phyloP scores from a whole-genome alignment of 768 basidiomycete species.

The Floccularia luteovirens region DNA sequence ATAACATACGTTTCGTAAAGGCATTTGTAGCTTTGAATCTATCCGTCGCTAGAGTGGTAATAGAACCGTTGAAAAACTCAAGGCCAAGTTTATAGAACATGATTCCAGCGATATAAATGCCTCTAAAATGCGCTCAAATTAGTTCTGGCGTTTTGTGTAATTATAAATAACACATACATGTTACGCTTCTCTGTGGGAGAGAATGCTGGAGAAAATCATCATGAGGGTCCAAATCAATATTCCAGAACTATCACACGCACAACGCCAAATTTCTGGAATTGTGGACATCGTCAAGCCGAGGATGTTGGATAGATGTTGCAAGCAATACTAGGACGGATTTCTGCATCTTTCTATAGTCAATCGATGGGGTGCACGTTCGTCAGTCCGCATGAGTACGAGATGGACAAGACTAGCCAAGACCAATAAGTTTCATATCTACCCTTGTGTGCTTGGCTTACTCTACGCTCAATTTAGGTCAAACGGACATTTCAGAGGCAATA shows the following conservation, averaged over 20 bases:
- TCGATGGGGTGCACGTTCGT: too few species aligned
- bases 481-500: too few species aligned
- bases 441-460: too few species aligned
- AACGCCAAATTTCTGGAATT: conserved; percentile 14
- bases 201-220: conserved; percentile 12
- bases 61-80: conserved; percentile 26
- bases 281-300: not conserved
- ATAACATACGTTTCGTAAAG: conserved; percentile 19
- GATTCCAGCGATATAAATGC: conserved; percentile 20
- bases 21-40: conserved; percentile 16
- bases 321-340: too few species aligned
- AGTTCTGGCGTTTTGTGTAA: too few species aligned
- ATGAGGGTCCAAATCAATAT: too few species aligned
- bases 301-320: too few species aligned
- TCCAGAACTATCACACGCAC: conserved; percentile 8
- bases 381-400: too few species aligned
- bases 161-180: conserved; percentile 15
- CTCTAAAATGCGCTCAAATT: conserved; percentile 2
- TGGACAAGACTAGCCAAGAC: too few species aligned
- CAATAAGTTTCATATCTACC: too few species aligned
- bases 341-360: too few species aligned
- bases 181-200: conserved; percentile 18
- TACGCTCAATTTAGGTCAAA: too few species aligned
- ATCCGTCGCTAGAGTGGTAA: conserved; percentile 23
- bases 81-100: conserved; percentile 24